Evolutionary conservation across 371 early-diverging fungal species (phyloP), one percentile per base, ranked within the genome.

Genomic region (Haplosporangium sp.): DNA sequence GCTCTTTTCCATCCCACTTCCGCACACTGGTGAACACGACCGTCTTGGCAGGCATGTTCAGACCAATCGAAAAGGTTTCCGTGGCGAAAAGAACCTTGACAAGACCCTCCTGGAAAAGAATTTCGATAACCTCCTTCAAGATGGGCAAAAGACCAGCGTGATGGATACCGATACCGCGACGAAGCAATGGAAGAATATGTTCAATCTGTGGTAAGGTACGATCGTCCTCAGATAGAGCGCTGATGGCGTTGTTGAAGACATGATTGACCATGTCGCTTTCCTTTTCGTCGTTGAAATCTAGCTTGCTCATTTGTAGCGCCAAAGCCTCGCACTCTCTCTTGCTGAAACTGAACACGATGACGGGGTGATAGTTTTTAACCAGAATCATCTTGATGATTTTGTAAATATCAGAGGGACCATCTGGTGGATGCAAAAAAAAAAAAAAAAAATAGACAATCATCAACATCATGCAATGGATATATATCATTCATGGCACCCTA

Each of bases 11-110:
- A 83, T 99, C 99, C 82, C 93, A 99, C 75, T 99, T 99, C 72
- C 94, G 93, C 12, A 99, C 95, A 60, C 92, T 88, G 0, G 99
- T 99, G 77, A 99, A 99, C 5, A 99, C 95, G 14, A 99, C 99
- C 1, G 99, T 99, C 80, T 97, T 97, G 59, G 99, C 99, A 46
- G 99, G 99, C 99, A 99, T 99, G 87, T 99, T 99, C 55, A 99
- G 83, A 52, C 99, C 99, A 81, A 99, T 99, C 7, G 99, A 98
- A 86, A 99, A 99, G 0, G 99, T 99, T 82, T 99, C 99, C 1
- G 99, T 99, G 43, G 99, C 99, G 92, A 99, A 99, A 43, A 99
- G 86, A 14, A 99, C 97, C 86, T 99, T 99, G 43, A 99, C 76
- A 55, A 99, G 84, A 45, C 96, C 96, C 86, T 99, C 99, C 82